These are phyloP conservation scores for Yarrowia sp. DNA, from an alignment of 805 yeast species.

Conservation along the genomic window DNA sequence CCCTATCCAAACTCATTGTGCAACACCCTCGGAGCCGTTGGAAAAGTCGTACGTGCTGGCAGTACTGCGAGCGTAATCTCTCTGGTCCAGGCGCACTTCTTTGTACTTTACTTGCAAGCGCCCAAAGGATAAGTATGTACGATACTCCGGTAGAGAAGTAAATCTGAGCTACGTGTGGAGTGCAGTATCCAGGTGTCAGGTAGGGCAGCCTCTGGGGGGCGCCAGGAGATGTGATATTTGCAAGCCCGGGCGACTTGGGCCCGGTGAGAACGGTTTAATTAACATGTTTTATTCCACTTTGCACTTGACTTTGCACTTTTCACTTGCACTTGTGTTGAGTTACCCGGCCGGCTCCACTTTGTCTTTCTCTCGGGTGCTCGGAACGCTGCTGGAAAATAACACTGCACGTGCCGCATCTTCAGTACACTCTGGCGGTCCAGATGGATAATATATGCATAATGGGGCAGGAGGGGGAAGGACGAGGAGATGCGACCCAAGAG, in stretches of 20 bases:
- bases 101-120: slow-evolving; percentile 24
- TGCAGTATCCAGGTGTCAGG: too few relatives aligned
- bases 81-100: slow-evolving; percentile 16
- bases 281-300: too few relatives aligned
- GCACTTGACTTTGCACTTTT: neutral
- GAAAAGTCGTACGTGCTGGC: slow-evolving; percentile 36
- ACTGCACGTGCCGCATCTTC: slow-evolving; percentile 37
- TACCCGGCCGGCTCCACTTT: slow-evolving; percentile 31
- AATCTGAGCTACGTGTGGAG: slow-evolving; percentile 7
- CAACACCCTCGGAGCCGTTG: slow-evolving; percentile 20
- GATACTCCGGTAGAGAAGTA: slow-evolving; percentile 7
- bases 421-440: slow-evolving; percentile 36
- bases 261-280: too few relatives aligned
- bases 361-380: slow-evolving; percentile 37
- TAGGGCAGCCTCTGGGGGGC: too few relatives aligned
- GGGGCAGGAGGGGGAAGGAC: slow-evolving; percentile 8
- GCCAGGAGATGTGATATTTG: too few relatives aligned
- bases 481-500: too few relatives aligned
- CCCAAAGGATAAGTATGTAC: slow-evolving; percentile 15
- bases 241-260: too few relatives aligned
- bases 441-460: slow-evolving; percentile 24
- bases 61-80: slow-evolving; percentile 27
- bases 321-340: neutral
- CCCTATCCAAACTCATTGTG: neutral
- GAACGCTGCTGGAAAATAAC: slow-evolving; percentile 16